Conservation (phyloP, 495 filamentous ascomycete species). For the Bathelium albidoporum region DNA sequence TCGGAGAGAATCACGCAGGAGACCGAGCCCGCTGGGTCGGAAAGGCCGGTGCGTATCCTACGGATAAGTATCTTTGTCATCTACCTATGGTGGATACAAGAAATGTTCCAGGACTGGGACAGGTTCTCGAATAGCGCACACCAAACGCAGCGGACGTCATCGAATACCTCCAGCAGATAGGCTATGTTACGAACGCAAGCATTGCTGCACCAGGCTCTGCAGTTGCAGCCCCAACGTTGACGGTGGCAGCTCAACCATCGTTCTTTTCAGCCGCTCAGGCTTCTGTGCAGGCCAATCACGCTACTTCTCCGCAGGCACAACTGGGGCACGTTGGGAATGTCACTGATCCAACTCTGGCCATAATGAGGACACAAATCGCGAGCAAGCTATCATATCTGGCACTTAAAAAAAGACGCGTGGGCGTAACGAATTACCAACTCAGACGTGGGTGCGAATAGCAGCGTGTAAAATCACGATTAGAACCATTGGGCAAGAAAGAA, state of each 20-base stretch:
- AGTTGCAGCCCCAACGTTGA: slow-evolving; percentile 4
- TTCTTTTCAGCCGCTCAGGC: slow-evolving; percentile 1
- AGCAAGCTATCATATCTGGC: background rate
- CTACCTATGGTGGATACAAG: too few species aligned
- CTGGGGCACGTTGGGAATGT: slow-evolving; percentile 1
- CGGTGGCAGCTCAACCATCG: slow-evolving; percentile 1
- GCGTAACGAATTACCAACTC: too few species aligned
- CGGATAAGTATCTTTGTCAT: too few species aligned
- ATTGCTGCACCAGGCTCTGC: background rate
- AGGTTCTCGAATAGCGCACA: background rate
- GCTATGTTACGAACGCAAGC: slow-evolving; percentile 2
- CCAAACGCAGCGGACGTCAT: background rate
- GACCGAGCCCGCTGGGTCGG: too few species aligned
- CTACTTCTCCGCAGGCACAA: slow-evolving; percentile 1
- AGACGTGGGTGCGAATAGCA: too few species aligned
- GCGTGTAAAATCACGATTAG: too few species aligned
- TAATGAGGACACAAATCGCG: background rate
- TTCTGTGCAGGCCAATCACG: slow-evolving; percentile 4
- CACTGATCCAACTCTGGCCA: slow-evolving; percentile 1
- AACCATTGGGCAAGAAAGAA: too few species aligned
- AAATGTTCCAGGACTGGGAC: too few species aligned
- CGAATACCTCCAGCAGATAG: slow-evolving; percentile 2
- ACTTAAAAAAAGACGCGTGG: too few species aligned
- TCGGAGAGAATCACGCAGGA: too few species aligned
- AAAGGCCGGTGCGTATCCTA: too few species aligned